Base-by-base conservation (phyloP, 1,284 basidiomycete species). In the Baeospora myosura region DNA sequence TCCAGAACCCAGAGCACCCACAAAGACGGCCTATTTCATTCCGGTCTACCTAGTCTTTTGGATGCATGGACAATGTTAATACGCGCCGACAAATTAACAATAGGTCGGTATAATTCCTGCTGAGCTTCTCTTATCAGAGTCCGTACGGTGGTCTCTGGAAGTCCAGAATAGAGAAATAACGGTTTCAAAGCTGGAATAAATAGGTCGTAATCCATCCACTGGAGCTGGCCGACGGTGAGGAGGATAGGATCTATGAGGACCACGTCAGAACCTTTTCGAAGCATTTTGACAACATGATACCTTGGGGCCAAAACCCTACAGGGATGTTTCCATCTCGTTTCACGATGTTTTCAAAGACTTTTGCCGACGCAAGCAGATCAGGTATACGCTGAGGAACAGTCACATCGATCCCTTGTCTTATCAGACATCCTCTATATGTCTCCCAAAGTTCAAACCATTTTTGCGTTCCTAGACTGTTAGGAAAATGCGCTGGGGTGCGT, bases 201-300 rank as follows among this genome's bases (percentile, higher is more conserved):
- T n/a, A 72, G 64, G 49, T 82, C 80, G 50, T 74, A 76, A 45
- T 76, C 72, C 76, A 81, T 74, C 80, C 80, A 82, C 30, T 78
- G 76, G 17, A 81, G 58, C 49, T 82, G 77, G 5, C 78, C 79
- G 35, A 80, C 70, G 24, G 76, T 78, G 18, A 81, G 65, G 23
- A 59, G 51, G 41, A 60, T 50, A 18, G 56, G 52, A 49, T 69
- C 68, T 69, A 43, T 34, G 8, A 14, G 28, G 21, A 34, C 64
- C 64, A n/a, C n/a, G 36, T 28, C 34, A 43, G 39, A 17, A 43
- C n/a, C n/a, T n/a, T n/a, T n/a, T n/a, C n/a, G n/a, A n/a, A n/a
- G n/a, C n/a, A n/a, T n/a, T n/a, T n/a, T n/a, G n/a, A n/a, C n/a
- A n/a, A n/a, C n/a, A n/a, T n/a, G n/a, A n/a, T 37, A 74, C 76